Evolutionary conservation across 2,329 filamentous ascomycete species (phyloP).

Genomic region (Cordyceps tenuipes): DNA sequence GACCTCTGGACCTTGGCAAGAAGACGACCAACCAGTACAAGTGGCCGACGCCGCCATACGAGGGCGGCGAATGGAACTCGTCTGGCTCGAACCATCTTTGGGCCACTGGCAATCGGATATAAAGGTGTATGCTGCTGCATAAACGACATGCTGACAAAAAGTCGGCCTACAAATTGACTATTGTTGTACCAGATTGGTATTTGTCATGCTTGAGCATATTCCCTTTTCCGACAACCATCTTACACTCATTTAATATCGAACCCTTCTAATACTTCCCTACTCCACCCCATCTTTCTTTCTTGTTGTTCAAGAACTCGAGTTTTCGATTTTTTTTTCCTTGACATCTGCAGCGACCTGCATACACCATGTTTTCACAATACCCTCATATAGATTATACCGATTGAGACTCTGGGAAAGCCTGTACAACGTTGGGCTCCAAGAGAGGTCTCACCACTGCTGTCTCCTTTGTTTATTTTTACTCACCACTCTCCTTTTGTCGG

Average conservation of each 20-base stretch:
- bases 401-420: neutral
- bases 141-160: neutral
- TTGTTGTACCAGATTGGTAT: neutral
- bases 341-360: constrained; percentile 10
- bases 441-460: neutral
- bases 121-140: constrained; percentile 15
- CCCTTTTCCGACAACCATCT: neutral
- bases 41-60: constrained; percentile 93
- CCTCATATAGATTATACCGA: constrained; percentile 11
- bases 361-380: constrained; percentile 4
- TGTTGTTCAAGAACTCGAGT: neutral
- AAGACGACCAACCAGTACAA: constrained; percentile 52
- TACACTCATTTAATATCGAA: constrained; percentile 11
- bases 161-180: neutral
- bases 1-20: constrained; percentile 61
- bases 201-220: neutral
- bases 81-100: constrained; percentile 76
- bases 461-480: constrained; percentile 9
- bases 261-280: constrained; percentile 10
- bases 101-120: constrained; percentile 59
- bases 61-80: constrained; percentile 85
- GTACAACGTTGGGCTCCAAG: neutral
- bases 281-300: neutral
- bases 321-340: constrained; percentile 5
- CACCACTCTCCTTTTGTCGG: constrained; percentile 3